Evolutionary conservation across 768 basidiomycete genomes (phyloP), one percentile per base, ranked within the genome.

Genomic region (Hygrocybe punicea): DNA sequence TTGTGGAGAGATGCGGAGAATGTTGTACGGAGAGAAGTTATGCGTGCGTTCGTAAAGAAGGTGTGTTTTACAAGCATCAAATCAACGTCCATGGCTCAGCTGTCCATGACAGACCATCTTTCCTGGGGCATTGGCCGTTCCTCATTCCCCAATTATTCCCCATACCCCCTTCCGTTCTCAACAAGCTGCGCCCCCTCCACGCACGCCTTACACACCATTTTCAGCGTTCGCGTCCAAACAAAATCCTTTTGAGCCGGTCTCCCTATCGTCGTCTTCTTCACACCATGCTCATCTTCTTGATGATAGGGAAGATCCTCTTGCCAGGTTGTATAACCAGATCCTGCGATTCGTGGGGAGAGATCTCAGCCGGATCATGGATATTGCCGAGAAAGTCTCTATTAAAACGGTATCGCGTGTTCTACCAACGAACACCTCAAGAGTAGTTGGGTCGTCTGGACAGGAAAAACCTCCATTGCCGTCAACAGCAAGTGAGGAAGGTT

Each of bases 1-100:
- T 81, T 93, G 7, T 93, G 91, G 90, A 75, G 84, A 63, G 86
- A 91, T 60, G 96, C 94, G 1, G 95, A 96, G 72, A 90, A 93
- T 58, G 85, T 97, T 16, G 73, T 98, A 51, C 78, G 87, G 55
- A 76, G 75, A 51, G 84, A 87, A 44, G 75, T 97, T 36, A 80
- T 93, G 35, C 82, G 83, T 2, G 80, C 79, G 13, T 95, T 94
- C 63, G 79, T 93, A 8, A 85, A 82, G 64, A 89, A 89, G 78
- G 93, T 88, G 53, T 37, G 68, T 63, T n/a, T 33, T n/a, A 23
- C 29, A 33, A 40, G 16, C 33, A 14, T 24, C 29, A 14, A 10
- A 40, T 9, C 14, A 1, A 23, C 16, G 19, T 45, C 33, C 23
- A 11, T 45, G 29, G 44, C 53, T 59, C 58, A 58, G 63, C 10